These are phyloP conservation scores for Linderniella brevidens DNA, from an alignment of 257 asterid genomes.

Conservation along the genomic window DNA sequence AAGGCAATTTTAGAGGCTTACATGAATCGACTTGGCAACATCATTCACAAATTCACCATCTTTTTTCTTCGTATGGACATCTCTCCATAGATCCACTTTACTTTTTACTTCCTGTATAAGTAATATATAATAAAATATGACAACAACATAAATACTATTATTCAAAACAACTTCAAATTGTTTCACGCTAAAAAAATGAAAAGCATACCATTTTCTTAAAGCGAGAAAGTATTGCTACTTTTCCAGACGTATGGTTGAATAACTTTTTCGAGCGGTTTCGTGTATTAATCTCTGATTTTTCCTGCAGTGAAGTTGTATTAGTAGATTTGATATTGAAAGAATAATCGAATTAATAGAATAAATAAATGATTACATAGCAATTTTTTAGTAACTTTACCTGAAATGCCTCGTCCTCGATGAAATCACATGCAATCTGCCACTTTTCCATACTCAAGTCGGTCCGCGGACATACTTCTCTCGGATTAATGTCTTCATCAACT, in stretches of 20 bases:
- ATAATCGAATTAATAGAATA: not conserved
- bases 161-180: not conserved
- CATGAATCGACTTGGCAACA: not conserved
- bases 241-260: conserved; percentile 3
- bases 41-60: not conserved
- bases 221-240: not conserved
- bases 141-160: not conserved
- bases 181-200: not conserved
- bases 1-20: not conserved
- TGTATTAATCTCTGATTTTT: not conserved
- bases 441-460: not conserved
- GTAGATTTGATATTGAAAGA: not conserved
- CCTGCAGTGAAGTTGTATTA: not conserved
- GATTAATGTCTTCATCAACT: not conserved
- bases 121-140: not conserved
- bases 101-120: conserved; percentile 2
- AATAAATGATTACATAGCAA: not conserved
- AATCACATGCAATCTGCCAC: conserved; percentile 4
- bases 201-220: not conserved
- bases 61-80: not conserved
- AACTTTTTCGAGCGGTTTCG: conserved; percentile 1
- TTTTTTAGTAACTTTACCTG: not conserved
- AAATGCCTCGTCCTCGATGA: not conserved
- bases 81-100: conserved; percentile 1
- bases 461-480: too few relatives aligned